Evolutionary conservation across 169 alveolate species (phyloP), one percentile per base, ranked within the genome.

Genomic region (Pseudocohnilembus persalinus): DNA sequence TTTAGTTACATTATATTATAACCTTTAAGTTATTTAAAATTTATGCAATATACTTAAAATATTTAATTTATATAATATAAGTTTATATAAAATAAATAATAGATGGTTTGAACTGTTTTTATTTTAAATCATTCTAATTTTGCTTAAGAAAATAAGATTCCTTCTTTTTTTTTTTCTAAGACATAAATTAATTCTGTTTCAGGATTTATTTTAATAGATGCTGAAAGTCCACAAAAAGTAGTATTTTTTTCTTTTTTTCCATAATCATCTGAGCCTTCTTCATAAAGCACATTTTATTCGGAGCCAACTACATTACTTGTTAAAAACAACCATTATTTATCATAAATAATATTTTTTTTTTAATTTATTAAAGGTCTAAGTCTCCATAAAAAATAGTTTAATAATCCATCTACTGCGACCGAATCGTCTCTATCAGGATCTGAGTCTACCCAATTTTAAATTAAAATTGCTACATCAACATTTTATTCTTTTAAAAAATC

Each of bases 401-500:
- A 72, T 28, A 77, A 78, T 34, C 84, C 84, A 27, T 49, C 81
- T 74, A 78, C 72, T 31, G 82, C 73, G 30, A 31, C 28, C 29
- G 74, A 64, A 74, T 81, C 77, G 63, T 86, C 26, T 31, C 76
- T 82, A 87, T 89, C 88, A 0, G 86, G 83, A 30, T 83, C 88
- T 31, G 83, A 76, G 84, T 91, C 95, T 31, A 76, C 87, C 95
- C 95, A 91, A 78, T 87, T 88, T 29, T 89, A 77, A 27, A 88
- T 80, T 79, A 91, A 91, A 11, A 91, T 76, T 11, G 88, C 82
- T 16, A 90, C 84, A 84, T 91, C 95, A 27, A 86, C 88, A 74
- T 91, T 74, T 63, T 91, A 76, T 31, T 91, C 72, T 31, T 77
- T 31, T 32, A 92, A 91, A 76, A 76, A 89, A 74, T 83, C 88